Conservation (phyloP, 352 stramenopile genomes). For the Pythium coloratum region DNA sequence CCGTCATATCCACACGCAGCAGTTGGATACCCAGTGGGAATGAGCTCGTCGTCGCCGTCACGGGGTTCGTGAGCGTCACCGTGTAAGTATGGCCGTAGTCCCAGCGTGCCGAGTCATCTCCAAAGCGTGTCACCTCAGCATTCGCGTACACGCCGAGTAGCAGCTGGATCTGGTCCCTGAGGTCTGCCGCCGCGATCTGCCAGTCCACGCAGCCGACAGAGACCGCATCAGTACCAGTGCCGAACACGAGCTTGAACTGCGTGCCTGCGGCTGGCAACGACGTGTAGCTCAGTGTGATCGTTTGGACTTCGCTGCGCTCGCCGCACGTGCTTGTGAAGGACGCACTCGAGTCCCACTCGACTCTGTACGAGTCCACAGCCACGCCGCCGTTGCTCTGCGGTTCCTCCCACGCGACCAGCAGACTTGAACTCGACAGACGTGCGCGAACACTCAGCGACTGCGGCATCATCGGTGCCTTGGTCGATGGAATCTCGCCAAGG, state of each 20-base stretch:
- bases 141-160: conserved; percentile 34
- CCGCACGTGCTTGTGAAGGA: conserved; percentile 84
- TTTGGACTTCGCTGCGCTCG: conserved; percentile 71
- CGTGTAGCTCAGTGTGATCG: conserved; percentile 35
- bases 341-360: conserved; percentile 94
- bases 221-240: neutral
- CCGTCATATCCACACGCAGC: conserved; percentile 29
- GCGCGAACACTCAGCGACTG: conserved; percentile 81
- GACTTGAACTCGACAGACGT: conserved; percentile 54
- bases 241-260: conserved; percentile 36
- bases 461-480: conserved; percentile 59
- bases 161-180: conserved; percentile 33
- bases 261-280: conserved; percentile 8
- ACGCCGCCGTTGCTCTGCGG: conserved; percentile 85
- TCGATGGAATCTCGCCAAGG: conserved; percentile 35
- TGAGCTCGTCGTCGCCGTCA: conserved; percentile 34
- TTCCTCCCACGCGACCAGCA: conserved; percentile 73
- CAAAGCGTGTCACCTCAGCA: conserved; percentile 35
- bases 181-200: conserved; percentile 13
- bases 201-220: conserved; percentile 45
- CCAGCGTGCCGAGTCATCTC: conserved; percentile 58
- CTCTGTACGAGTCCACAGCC: conserved; percentile 78
- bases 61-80: conserved; percentile 47
- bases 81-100: conserved; percentile 75
- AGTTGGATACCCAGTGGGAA: conserved; percentile 49